Base-by-base conservation (phyloP, 2,329 filamentous ascomycete species). In the Colletotrichum coccodes region DNA sequence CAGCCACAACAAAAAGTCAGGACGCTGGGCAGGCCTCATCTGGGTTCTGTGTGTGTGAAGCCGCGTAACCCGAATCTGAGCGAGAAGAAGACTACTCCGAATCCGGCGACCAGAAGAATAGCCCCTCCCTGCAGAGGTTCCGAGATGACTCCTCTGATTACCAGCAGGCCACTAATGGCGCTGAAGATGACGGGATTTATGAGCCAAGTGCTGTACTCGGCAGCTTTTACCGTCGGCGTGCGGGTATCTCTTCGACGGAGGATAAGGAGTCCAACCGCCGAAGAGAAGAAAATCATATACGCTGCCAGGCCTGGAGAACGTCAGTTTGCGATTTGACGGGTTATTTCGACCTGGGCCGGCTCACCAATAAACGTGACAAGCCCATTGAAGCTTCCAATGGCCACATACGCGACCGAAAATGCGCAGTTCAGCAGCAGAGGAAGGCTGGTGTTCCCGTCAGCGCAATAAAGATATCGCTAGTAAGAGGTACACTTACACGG, bases 121-220 rank as follows among this genome's bases (percentile, higher is more conserved):
- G 70, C 65, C 46, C 75, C 73, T 64, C 72, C 74, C 69, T 76
- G 76, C 54, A 75, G 70, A 58, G 73, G 75, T 70, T 74, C 72
- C 62, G 70, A 73, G 36, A 75, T 70, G 46, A 71, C 62, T 68
- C 74, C 78, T 71, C 75, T 73, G 52, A 75, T 61, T 32, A 77
- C 74, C 66, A 76, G 64, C 67, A 76, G 57, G 34, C 68, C 70
- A 63, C 74, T 77, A 36, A 74, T 71, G 46, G 70, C 70, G 50
- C 69, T 73, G 64, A 78, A 75, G 44, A 75, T 73, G 42, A 76
- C 63, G 59, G 72, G 73, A 49, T 76, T 75, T 44, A 71, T 70
- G 34, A 68, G 66, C 72, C 70, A 78, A 36, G 72, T 75, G 53
- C 71, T 70, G 23, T 74, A 69, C 53, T 64, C 68, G 56, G 67